A percentile compares a stretch with the other conserved stretches of the same genome.
These are phyloP conservation scores for Calocybe indica DNA, from an alignment of 768 basidiomycete species.

Conservation along the genomic window DNA sequence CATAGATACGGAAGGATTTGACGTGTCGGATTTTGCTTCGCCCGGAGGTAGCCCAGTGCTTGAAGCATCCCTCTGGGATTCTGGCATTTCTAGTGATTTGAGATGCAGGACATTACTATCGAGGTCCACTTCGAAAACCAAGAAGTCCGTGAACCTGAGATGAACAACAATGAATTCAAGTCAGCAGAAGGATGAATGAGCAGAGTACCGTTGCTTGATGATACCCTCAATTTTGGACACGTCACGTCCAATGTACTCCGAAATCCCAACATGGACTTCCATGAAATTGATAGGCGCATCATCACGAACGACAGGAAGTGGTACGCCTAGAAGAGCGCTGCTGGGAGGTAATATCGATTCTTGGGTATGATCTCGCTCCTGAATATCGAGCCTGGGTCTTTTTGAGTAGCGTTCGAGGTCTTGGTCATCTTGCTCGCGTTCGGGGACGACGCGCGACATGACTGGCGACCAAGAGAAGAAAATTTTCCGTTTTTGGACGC, in stretches of 20 bases:
- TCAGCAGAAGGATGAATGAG: slow-evolving; percentile 1
- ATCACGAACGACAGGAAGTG: slow-evolving; percentile 41
- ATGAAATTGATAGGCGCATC: slow-evolving; percentile 52
- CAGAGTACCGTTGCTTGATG: slow-evolving; percentile 89
- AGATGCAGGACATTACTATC: slow-evolving; percentile 78
- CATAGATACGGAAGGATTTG: slow-evolving; percentile 3
- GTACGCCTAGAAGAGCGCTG: slow-evolving; percentile 59
- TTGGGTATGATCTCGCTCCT: slow-evolving; percentile 24
- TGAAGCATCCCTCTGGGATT: slow-evolving; percentile 19
- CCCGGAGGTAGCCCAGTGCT: too few species aligned
- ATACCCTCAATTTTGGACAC: slow-evolving; percentile 80
- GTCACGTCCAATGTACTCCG: slow-evolving; percentile 71
- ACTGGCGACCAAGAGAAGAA: slow-evolving; percentile 3
- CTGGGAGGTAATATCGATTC: slow-evolving; percentile 55
- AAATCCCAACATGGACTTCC: slow-evolving; percentile 87
- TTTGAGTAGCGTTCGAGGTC: slow-evolving; percentile 39
- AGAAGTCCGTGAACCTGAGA: slow-evolving; percentile 89
- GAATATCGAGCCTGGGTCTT: slow-evolving; percentile 30
- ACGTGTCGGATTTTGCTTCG: too few species aligned
- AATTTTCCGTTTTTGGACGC: neutral
- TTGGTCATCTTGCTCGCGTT: slow-evolving; percentile 47
- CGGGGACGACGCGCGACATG: slow-evolving; percentile 35
- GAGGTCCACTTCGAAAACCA: slow-evolving; percentile 87
- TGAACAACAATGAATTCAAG: slow-evolving; percentile 1
- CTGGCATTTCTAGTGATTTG: slow-evolving; percentile 71